Evolutionary conservation across 805 yeast genomes (phyloP), one percentile per base, ranked within the genome.

Genomic region (Teunomyces lycoperdinae): DNA sequence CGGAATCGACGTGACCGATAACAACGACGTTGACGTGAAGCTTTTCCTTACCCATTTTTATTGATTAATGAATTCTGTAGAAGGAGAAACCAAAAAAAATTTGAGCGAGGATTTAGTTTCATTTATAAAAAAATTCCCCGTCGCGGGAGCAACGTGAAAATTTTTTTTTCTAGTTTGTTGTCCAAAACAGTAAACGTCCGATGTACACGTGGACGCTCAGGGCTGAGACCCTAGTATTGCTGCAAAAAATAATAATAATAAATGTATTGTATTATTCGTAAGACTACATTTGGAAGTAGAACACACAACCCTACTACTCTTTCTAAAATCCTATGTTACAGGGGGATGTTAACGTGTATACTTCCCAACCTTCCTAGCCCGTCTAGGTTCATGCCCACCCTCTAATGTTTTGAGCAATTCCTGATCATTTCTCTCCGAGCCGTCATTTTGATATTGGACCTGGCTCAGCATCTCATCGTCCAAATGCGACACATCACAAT

Each of bases 1-100:
- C 75, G 70, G 97, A 91, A 81, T 92, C 98, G 97, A 92, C 98
- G 96, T 92, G 98, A 80, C 98, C 98, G 78, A 92, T 92, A 75
- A 92, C 98, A 79, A 92, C 99, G 81, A 92, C 96, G 96, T 92
- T 92, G 83, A 92, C 87, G 88, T 92, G 98, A 79, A 82, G 71
- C 87, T 92, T 91, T 72, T 84, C 96, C 79, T 89, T 89, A 85
- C 96, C 96, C 96, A 71, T 71, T 53, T 48, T 63, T 51, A 47
- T 44, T 49, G 41, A 48, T 49, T 32, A 31, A 26, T 46, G 43
- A 43, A 33, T 11, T 46, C 43, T 43, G 46, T 47, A 51, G 49
- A 46, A 32, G 34, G 44, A 45, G 43, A 48, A 40, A 32, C 16
- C 7, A 43, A 40, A 43, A 44, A 54, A 52, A 48, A 34, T 40